A percentile compares a stretch with the other conserved stretches of the same genome.
Evolutionary conservation across 208 protist genomes (phyloP).

Genomic region (Trichomonas gallinae): DNA sequence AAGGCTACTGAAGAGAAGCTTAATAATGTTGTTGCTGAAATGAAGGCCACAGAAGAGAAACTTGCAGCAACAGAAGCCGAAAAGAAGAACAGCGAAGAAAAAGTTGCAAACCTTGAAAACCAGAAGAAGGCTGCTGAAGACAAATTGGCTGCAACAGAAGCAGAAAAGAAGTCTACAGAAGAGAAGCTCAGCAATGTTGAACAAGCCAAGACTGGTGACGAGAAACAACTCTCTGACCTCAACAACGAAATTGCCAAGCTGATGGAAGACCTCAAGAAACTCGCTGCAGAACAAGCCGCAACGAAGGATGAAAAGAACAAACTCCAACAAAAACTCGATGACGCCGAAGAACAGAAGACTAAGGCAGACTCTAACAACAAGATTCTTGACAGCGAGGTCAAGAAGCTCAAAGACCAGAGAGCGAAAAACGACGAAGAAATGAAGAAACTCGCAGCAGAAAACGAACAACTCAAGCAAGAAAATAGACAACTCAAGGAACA

Average conservation of each 20-base stretch:
- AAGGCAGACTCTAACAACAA: background rate
- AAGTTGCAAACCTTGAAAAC: background rate
- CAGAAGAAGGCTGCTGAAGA: background rate
- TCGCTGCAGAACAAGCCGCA: background rate
- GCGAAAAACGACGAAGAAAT: no score
- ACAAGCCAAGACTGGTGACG: background rate
- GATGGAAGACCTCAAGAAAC: background rate
- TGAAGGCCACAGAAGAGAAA: background rate
- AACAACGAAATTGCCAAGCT: background rate
- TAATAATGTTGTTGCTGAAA: background rate
- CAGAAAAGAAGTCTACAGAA: background rate
- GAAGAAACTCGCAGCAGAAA: no score
- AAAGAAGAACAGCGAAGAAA: background rate
- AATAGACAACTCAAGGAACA: no score
- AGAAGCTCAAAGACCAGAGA: background rate
- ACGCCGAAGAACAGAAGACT: background rate
- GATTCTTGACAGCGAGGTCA: background rate
- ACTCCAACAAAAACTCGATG: background rate
- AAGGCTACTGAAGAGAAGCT: background rate
- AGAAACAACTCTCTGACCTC: background rate
- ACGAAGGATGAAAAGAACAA: background rate
- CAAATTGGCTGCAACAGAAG: background rate
- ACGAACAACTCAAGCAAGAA: no score
- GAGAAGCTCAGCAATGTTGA: background rate
- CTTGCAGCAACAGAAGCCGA: background rate